These are phyloP conservation scores for Termitomyces sp. DNA, from an alignment of 768 basidiomycete species.

Conservation along the genomic window DNA sequence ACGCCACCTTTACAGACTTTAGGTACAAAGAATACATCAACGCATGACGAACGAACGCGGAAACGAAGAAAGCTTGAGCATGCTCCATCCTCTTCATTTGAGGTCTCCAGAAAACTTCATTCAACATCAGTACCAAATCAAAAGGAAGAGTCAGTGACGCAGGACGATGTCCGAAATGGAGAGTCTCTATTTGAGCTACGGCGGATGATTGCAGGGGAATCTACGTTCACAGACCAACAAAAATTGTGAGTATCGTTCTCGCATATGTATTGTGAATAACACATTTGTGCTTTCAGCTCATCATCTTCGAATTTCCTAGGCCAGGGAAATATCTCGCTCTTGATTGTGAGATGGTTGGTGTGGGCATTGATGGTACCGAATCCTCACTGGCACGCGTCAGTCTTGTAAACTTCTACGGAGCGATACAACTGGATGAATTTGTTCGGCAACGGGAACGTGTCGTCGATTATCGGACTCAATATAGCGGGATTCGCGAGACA, in stretches of 20 bases:
- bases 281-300: not conserved
- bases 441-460: slow-evolving; percentile 84
- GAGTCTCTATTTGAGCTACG: slow-evolving; percentile 42
- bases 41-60: slow-evolving; percentile 5
- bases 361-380: slow-evolving; percentile 78
- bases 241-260: slow-evolving; percentile 32
- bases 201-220: slow-evolving; percentile 46
- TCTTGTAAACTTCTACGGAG: slow-evolving; percentile 85
- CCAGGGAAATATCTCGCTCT: slow-evolving; percentile 75
- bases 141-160: not conserved
- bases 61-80: slow-evolving; percentile 26
- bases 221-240: slow-evolving; percentile 34
- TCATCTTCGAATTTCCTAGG: slow-evolving; percentile 22
- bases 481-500: slow-evolving; percentile 71
- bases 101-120: not conserved
- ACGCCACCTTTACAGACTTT: slow-evolving; percentile 7
- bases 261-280: slow-evolving; percentile 3
- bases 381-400: slow-evolving; percentile 86
- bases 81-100: slow-evolving; percentile 5
- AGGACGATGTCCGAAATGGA: slow-evolving; percentile 33
- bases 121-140: not conserved
- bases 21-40: slow-evolving; percentile 7
- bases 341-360: slow-evolving; percentile 98
- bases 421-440: slow-evolving; percentile 73
- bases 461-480: slow-evolving; percentile 89